phyloP scores from a whole-genome alignment of 495 filamentous ascomycete genomes.

The Penicillium tannophilum region DNA sequence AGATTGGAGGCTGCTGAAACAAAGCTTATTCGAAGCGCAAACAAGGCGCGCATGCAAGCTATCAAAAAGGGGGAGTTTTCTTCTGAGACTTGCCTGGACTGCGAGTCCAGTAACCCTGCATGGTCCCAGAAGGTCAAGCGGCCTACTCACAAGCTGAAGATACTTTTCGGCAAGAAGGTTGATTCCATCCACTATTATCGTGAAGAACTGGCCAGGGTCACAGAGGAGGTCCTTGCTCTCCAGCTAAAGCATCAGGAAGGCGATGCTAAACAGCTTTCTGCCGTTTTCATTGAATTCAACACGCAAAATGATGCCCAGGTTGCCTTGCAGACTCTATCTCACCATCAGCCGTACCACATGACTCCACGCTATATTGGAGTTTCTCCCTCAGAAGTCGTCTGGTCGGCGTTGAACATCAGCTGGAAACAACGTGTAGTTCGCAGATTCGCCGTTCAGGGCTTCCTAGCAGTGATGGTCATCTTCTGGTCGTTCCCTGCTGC shows the following conservation, averaged over 20 bases:
- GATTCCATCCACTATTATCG: slow-evolving; percentile 90
- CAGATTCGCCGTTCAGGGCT: slow-evolving; percentile 62
- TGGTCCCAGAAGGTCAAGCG: slow-evolving; percentile 51
- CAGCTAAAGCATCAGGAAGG: slow-evolving; percentile 58
- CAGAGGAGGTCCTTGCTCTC: slow-evolving; percentile 65
- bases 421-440: slow-evolving; percentile 83
- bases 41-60: slow-evolving; percentile 51
- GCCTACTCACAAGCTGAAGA: slow-evolving; percentile 56
- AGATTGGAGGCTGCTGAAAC: slow-evolving; percentile 69
- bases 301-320: slow-evolving; percentile 77
- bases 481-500: slow-evolving; percentile 92
- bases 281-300: slow-evolving; percentile 87
- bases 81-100: slow-evolving; percentile 33
- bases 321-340: slow-evolving; percentile 76
- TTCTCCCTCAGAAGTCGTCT: slow-evolving; percentile 76
- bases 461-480: slow-evolving; percentile 75
- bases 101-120: slow-evolving; percentile 48
- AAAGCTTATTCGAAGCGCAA: slow-evolving; percentile 62
- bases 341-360: slow-evolving; percentile 86
- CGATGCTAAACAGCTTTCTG: slow-evolving; percentile 54
- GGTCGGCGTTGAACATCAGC: slow-evolving; percentile 75
- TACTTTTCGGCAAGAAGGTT: slow-evolving; percentile 63
- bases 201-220: slow-evolving; percentile 64
- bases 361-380: slow-evolving; percentile 79
- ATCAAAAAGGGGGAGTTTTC: slow-evolving; percentile 31